Conservation (phyloP, 106 monocot species). For the Acanthochlamys bracteata region DNA sequence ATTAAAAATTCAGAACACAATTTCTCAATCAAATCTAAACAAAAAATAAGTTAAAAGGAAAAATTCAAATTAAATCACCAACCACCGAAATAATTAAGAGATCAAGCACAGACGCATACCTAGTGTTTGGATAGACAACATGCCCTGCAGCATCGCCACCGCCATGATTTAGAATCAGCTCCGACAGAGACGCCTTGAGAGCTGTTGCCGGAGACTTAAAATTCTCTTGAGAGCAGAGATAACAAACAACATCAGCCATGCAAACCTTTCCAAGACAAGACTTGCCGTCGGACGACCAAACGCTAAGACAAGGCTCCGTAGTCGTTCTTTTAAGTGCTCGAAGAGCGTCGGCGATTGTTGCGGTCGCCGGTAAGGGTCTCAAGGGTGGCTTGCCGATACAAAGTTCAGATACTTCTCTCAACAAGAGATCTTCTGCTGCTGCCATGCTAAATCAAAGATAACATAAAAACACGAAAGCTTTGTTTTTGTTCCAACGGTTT, state of each 20-base stretch:
- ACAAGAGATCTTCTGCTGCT: neutral
- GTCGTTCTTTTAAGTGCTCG: slow-evolving; percentile 33
- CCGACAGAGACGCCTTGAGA: slow-evolving; percentile 40
- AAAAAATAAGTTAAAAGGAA: neutral
- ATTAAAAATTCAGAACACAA: no score
- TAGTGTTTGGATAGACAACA: slow-evolving; percentile 31
- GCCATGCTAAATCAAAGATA: neutral
- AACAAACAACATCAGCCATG: slow-evolving; percentile 65
- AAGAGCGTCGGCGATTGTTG: slow-evolving; percentile 70
- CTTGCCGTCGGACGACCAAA: slow-evolving; percentile 6
- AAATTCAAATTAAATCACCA: neutral
- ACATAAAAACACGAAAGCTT: no score
- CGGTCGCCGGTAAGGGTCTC: slow-evolving; percentile 32
- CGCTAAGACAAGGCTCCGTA: slow-evolving; percentile 22
- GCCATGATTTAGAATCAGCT: slow-evolving; percentile 10
- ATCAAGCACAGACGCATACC: slow-evolving; percentile 35
- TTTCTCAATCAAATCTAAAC: neutral
- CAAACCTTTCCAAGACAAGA: slow-evolving; percentile 36
- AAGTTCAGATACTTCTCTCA: slow-evolving; percentile 43
- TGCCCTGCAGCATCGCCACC: slow-evolving; percentile 23
- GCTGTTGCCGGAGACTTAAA: slow-evolving; percentile 26
- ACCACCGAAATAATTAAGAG: neutral
- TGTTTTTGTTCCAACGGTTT: no score
- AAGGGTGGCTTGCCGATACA: slow-evolving; percentile 92
- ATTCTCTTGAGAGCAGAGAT: slow-evolving; percentile 36